Evolutionary conservation across 2,329 filamentous ascomycete genomes (phyloP), one percentile per base, ranked within the genome.

Genomic region (Aspergillus luchuensis): DNA sequence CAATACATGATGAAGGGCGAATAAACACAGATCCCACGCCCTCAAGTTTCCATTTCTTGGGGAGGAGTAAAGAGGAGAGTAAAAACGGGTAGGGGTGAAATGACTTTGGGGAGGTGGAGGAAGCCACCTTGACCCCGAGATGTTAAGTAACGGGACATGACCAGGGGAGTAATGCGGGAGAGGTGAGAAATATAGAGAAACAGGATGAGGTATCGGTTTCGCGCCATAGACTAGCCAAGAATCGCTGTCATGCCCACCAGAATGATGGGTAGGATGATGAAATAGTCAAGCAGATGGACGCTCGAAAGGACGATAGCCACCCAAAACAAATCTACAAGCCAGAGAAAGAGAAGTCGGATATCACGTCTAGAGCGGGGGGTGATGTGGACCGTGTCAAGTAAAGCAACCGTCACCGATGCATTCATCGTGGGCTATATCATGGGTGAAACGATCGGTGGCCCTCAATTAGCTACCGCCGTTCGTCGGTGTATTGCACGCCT

Each of bases 401-500:
- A 41, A 17, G 36, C 11, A 49, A 43, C 57, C 53, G 43, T 55
- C 43, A 50, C 33, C 57, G 17, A 45, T 60, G 47, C 28, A 58
- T 38, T 60, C 47, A 23, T 53, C 23, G 13, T 30, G 47, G n/a
- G 15, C 57, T 19, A 47, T 43, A 17, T 21, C 33, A 55, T 52
- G 17, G 39, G 21, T 54, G 25, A n/a, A 38, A 48, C 7, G 5
- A 43, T 51, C 50, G 50, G 49, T 49, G 48, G 30, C 25, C 39
- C 21, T 25, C 19, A 28, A 48, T 53, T 17, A n/a, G 38, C 47
- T 75, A 80, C 60, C 79, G 76, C 61, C 78, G 73, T 57, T 80
- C 79, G 59, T 81, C 79, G n/a, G 76, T 77, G 68, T 82, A 82
- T 65, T 82, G 79, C 43, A 82, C 77, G 15, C 80, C 80, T 69